Evolutionary conservation across 306 rosid species (phyloP).

Genomic region (Rosa chinensis): DNA sequence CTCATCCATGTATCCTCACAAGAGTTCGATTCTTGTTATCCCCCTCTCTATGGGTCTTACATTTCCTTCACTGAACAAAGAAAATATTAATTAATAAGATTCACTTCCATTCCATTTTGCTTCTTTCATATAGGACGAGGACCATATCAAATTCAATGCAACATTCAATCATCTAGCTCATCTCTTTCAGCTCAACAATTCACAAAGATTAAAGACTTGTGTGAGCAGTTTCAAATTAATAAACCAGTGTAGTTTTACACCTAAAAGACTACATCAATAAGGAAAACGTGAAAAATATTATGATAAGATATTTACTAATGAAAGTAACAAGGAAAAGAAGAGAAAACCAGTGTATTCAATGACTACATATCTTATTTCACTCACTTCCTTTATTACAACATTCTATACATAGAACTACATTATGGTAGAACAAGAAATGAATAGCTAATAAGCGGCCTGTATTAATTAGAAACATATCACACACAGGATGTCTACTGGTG

Average conservation of each 20-base stretch:
- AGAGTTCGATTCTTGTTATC: no score
- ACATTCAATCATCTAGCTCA: not conserved
- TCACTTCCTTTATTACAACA: conserved; percentile 43
- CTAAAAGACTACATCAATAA: not conserved
- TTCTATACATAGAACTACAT: conserved; percentile 61
- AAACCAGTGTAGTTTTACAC: not conserved
- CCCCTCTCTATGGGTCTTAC: no score
- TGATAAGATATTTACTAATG: conserved; percentile 32
- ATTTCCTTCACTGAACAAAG: not conserved
- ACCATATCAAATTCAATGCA: not conserved
- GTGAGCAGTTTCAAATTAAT: not conserved
- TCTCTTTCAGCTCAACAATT: not conserved
- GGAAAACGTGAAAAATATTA: conserved; percentile 5
- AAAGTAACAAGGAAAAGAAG: conserved; percentile 36
- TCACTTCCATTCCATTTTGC: not conserved
- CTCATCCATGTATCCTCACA: no score
- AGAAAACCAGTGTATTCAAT: conserved; percentile 48
- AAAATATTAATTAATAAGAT: not conserved
- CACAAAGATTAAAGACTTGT: not conserved
- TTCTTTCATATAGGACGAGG: not conserved
- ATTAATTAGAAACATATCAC: conserved; percentile 42
- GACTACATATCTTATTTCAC: conserved; percentile 43
- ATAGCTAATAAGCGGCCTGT: conserved; percentile 37
- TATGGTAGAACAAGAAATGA: conserved; percentile 38
- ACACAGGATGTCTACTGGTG: conserved; percentile 39